These are phyloP conservation scores for Blastobotrys elegans DNA, from an alignment of 1,139 yeast genomes.

Conservation along the genomic window DNA sequence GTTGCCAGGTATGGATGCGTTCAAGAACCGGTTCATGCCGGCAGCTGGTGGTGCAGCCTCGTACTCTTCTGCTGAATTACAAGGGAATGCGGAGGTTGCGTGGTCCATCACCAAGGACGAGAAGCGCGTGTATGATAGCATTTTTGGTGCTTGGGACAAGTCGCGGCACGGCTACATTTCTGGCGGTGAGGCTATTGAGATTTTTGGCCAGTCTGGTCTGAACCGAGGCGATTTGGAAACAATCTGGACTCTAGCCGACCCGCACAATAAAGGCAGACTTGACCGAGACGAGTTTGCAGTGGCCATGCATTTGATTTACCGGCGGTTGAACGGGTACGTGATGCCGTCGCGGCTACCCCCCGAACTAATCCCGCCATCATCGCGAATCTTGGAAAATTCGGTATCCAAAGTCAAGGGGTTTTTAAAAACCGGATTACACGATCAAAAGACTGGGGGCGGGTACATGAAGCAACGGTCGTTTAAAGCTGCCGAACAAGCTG, in stretches of 20 bases:
- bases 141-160: constrained; percentile 84
- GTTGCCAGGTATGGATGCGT: constrained; percentile 68
- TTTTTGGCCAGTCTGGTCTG: constrained; percentile 87
- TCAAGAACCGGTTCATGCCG: constrained; percentile 77
- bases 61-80: constrained; percentile 29
- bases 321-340: constrained; percentile 68
- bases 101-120: constrained; percentile 87
- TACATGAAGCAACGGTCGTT: constrained; percentile 28
- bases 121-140: constrained; percentile 78
- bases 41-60: constrained; percentile 42
- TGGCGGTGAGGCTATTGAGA: constrained; percentile 78
- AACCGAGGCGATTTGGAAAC: constrained; percentile 78
- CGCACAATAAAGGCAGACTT: constrained; percentile 80
- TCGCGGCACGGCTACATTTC: constrained; percentile 61
- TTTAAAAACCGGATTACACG: constrained; percentile 33
- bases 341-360: constrained; percentile 60
- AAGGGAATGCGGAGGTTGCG: constrained; percentile 38
- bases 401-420: constrained; percentile 48
- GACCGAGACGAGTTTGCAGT: constrained; percentile 83
- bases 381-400: constrained; percentile 47
- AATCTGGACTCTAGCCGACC: constrained; percentile 93
- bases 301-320: constrained; percentile 90
- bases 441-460: constrained; percentile 18
- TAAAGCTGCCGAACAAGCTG: constrained; percentile 31
- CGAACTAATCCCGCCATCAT: constrained; percentile 77